These are phyloP conservation scores for Zasmidium cellare DNA, from an alignment of 2,329 filamentous ascomycete genomes.

Conservation along the genomic window DNA sequence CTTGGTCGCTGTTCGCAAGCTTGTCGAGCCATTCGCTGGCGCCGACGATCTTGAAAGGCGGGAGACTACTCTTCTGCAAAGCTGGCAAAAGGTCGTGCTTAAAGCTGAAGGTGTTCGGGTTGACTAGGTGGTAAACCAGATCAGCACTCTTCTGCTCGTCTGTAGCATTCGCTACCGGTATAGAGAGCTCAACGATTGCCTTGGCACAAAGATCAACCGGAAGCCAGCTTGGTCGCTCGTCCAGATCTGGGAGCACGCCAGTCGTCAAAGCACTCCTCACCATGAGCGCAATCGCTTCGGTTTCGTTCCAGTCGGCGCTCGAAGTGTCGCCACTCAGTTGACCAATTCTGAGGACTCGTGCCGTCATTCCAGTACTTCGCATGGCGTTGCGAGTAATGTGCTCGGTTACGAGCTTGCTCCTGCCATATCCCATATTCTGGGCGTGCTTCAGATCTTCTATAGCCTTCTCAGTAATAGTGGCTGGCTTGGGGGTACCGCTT, in stretches of 20 bases:
- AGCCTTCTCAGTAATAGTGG: slow-evolving; percentile 34
- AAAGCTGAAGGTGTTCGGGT: slow-evolving; percentile 28
- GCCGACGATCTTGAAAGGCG: slow-evolving; percentile 22
- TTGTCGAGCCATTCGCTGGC: slow-evolving; percentile 16
- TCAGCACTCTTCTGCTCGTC: slow-evolving; percentile 13
- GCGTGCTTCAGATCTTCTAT: slow-evolving; percentile 24
- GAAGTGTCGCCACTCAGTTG: slow-evolving; percentile 30
- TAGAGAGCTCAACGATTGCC: slow-evolving; percentile 14
- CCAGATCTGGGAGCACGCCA: slow-evolving; percentile 41
- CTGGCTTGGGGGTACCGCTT: slow-evolving; percentile 13
- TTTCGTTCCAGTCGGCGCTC: slow-evolving; percentile 40
- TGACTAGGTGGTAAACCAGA: slow-evolving; percentile 37
- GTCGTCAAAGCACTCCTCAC: slow-evolving; percentile 42
- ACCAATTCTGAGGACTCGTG: slow-evolving; percentile 29
- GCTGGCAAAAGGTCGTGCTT: slow-evolving; percentile 22
- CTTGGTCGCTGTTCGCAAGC: slow-evolving; percentile 19
- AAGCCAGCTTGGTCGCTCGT: slow-evolving; percentile 44
- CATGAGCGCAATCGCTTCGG: slow-evolving; percentile 47
- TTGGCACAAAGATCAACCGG: slow-evolving; percentile 45
- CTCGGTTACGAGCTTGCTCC: slow-evolving; percentile 40
- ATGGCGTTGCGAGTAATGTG: slow-evolving; percentile 35
- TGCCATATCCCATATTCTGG: slow-evolving; percentile 38
- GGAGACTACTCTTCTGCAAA: slow-evolving; percentile 20
- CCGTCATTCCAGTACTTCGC: slow-evolving; percentile 24
- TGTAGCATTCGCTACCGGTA: background rate